Evolutionary conservation across 139 green algal genomes (phyloP).

Genomic region (Tetradesmus obliquus): DNA sequence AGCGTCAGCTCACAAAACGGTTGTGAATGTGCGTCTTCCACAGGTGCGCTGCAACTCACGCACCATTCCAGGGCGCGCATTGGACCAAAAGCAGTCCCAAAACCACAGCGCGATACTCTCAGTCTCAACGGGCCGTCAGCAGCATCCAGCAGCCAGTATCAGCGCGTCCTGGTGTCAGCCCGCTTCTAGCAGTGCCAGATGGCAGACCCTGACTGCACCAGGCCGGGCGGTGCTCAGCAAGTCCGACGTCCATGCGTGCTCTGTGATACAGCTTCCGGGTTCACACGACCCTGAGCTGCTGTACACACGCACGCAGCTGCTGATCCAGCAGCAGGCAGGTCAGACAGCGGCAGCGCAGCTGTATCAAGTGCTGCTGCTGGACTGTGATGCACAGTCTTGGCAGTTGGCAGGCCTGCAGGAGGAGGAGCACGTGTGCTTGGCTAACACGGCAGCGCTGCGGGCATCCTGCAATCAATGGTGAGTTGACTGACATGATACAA

Average conservation of each 20-base stretch:
- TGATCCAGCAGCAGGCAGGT: background rate
- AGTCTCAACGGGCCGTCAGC: background rate
- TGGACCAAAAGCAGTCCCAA: background rate
- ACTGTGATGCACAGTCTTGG: slow-evolving; percentile 23
- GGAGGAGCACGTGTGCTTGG: slow-evolving; percentile 12
- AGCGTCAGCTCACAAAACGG: background rate
- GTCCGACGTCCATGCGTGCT: slow-evolving; percentile 17
- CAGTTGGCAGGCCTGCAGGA: background rate
- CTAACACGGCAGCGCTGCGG: slow-evolving; percentile 16
- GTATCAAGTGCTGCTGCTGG: slow-evolving; percentile 26
- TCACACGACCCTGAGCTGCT: background rate
- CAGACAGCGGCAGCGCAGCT: background rate
- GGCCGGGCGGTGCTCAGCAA: background rate
- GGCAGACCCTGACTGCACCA: background rate
- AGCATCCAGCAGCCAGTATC: background rate
- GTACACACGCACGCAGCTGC: background rate
- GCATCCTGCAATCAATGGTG: slow-evolving; percentile 38
- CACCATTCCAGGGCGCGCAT: too few relatives aligned
- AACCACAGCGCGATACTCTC: background rate
- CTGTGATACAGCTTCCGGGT: background rate
- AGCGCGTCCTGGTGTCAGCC: background rate
- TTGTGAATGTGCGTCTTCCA: background rate
- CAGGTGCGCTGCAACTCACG: background rate
- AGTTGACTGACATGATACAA: background rate
- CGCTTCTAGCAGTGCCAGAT: background rate